Evolutionary conservation across 179 eudicot species (phyloP), one percentile per base, ranked within the genome.

Genomic region (Silene noctiflora): DNA sequence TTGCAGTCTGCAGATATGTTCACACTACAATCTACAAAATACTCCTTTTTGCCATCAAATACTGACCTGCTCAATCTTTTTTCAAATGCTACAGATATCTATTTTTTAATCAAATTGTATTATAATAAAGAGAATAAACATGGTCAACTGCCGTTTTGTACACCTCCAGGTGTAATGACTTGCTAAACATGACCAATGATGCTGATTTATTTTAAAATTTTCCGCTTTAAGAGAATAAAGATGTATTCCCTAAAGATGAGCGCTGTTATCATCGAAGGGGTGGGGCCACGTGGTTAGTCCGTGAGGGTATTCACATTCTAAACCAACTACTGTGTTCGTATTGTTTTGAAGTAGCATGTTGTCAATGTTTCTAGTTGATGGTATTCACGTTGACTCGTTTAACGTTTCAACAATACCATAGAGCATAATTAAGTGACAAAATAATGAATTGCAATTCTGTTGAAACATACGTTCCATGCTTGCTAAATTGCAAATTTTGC

Each of bases 81-180:
- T 35, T 6, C 31, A 27, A 11, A 10, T 56, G 12, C 0, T 11
- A 39, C 14, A 12, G 35, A 14, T 46, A 20, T 14, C 3, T 62
- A 13, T 39, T 39, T 63, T 71, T 51, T 71, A 65, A 25, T 72
- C 39, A 25, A 33, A 29, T 13, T 53, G 75, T 51, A 62, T n/a
- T 33, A 51, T 21, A 3, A 3, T 33, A 33, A 75, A 31, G 33
- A 42, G 21, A 71, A 60, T 46, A 35, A 59, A 77, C 27, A 42
- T 69, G 33, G 60, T 24, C 70, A 39, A 19, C 33, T 46, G 21
- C 14, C 39, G 60, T 24, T 10, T 75, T 33, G 33, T 20, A 8
- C 29, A 21, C 61, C 31, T 55, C 39, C 24, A 31, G 56, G 53
- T 60, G 31, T 39, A 8, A 29, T 17, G 59, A 44, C 25, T 70